Percentiles rank a stretch among this genome's conserved stretches.
Evolutionary conservation across 208 protist genomes (phyloP).

Genomic region (Acanthamoeba royreba): DNA sequence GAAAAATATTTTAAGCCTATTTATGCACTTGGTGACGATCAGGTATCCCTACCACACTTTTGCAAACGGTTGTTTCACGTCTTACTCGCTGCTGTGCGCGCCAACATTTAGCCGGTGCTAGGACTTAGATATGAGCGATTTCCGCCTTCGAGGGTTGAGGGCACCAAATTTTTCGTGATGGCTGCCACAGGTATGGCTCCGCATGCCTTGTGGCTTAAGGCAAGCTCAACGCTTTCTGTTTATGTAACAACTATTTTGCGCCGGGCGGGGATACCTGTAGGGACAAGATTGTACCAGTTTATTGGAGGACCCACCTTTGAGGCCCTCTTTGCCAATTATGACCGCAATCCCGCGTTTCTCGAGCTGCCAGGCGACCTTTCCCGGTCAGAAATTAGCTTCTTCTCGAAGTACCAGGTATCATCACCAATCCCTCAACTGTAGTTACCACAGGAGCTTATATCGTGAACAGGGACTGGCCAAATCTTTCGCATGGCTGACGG

Average conservation of each 20-base stretch:
- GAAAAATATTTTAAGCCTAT: slow-evolving; percentile 20
- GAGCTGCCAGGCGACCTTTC: slow-evolving; percentile 41
- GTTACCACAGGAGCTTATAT: not conserved
- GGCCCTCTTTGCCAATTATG: slow-evolving; percentile 68
- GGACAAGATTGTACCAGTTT: slow-evolving; percentile 78
- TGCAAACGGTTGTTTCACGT: slow-evolving; percentile 55
- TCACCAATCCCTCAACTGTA: not conserved
- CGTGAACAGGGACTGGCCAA: slow-evolving; percentile 44
- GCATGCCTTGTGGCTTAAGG: not conserved
- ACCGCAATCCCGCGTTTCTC: slow-evolving; percentile 57
- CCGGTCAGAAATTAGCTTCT: slow-evolving; percentile 65
- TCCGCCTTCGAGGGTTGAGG: not conserved
- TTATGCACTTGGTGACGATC: not conserved
- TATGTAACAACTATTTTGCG: slow-evolving; percentile 54
- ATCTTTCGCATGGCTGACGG: slow-evolving; percentile 76
- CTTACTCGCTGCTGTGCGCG: not conserved
- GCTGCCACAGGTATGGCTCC: slow-evolving; percentile 35
- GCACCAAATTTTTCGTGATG: slow-evolving; percentile 52
- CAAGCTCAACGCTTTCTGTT: too few relatives aligned
- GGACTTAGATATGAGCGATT: slow-evolving; percentile 76
- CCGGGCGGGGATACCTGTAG: too few relatives aligned
- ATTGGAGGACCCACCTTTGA: slow-evolving; percentile 78
- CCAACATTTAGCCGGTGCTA: slow-evolving; percentile 60
- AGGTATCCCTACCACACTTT: not conserved
- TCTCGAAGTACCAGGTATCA: slow-evolving; percentile 34